phyloP scores from a whole-genome alignment of 1,139 yeast species.

The Yamadazyma blattariae region DNA sequence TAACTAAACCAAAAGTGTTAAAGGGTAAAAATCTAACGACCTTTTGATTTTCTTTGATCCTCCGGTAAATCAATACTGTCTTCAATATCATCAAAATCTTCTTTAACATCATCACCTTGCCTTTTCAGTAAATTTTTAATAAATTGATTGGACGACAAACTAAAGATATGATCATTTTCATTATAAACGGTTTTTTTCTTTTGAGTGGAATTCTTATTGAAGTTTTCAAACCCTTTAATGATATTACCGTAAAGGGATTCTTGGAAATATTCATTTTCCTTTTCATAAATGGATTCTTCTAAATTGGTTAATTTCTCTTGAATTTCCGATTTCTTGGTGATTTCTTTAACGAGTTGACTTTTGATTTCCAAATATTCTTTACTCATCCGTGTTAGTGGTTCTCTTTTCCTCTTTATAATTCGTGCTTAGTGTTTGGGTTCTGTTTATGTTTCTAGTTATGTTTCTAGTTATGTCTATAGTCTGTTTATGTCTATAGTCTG shows the following conservation, averaged over 20 bases:
- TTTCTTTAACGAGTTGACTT: constrained; percentile 62
- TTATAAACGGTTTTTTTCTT: constrained; percentile 58
- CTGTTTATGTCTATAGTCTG: no score
- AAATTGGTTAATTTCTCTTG: constrained; percentile 59
- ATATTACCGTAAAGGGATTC: constrained; percentile 74
- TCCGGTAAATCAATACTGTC: constrained; percentile 39
- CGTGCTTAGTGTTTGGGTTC: not conserved
- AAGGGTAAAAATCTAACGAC: no score
- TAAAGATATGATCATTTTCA: constrained; percentile 84
- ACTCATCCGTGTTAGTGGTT: not conserved
- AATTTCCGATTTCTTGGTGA: constrained; percentile 60
- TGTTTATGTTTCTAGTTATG: no score
- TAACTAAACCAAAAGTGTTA: no score
- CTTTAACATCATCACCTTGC: constrained; percentile 25
- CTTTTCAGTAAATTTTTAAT: constrained; percentile 56
- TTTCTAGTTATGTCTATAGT: no score
- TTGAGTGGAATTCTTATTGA: constrained; percentile 53
- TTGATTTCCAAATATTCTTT: constrained; percentile 67
- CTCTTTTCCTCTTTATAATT: not conserved
- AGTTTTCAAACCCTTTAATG: constrained; percentile 85
- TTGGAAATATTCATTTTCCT: constrained; percentile 75
- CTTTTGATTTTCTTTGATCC: no score
- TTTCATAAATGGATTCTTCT: constrained; percentile 80
- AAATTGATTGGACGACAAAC: constrained; percentile 73
- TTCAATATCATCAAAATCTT: constrained; percentile 45